Conservation (phyloP, 768 basidiomycete species). For the Termitomyces sp. region DNA sequence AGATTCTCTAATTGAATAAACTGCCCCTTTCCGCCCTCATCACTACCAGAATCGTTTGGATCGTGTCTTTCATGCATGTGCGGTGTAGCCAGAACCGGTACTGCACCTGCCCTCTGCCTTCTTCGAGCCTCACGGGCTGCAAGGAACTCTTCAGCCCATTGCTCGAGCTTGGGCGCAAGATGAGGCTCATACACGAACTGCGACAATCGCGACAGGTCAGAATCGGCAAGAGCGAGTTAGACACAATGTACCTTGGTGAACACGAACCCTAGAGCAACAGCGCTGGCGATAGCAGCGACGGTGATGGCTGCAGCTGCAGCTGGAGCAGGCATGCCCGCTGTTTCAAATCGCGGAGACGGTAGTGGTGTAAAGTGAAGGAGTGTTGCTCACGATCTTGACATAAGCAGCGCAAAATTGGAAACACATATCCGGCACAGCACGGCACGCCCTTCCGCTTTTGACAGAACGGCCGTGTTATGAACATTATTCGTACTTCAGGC, state of each 20-base stretch:
- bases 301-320: conserved; percentile 14
- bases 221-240: neutral
- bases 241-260: conserved; percentile 12
- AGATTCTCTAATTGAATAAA: conserved; percentile 49
- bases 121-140: conserved; percentile 24
- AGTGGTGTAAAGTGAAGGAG: conserved; percentile 7
- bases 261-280: conserved; percentile 11
- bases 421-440: conserved; percentile 5
- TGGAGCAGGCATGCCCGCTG: conserved; percentile 14
- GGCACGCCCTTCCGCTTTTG: neutral
- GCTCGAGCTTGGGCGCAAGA: conserved; percentile 54
- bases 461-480: neutral
- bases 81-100: conserved; percentile 12
- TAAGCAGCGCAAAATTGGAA: neutral
- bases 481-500: neutral
- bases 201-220: neutral
- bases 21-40: conserved; percentile 14
- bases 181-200: conserved; percentile 71
- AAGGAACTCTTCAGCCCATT: conserved; percentile 34
- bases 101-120: conserved; percentile 21
- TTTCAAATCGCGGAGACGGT: neutral
- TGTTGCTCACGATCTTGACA: neutral
- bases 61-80: conserved; percentile 17
- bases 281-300: conserved; percentile 11
- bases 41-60: conserved; percentile 13